Evolutionary conservation across 352 stramenopile species (phyloP).

Genomic region (Phytophthora pisi): DNA sequence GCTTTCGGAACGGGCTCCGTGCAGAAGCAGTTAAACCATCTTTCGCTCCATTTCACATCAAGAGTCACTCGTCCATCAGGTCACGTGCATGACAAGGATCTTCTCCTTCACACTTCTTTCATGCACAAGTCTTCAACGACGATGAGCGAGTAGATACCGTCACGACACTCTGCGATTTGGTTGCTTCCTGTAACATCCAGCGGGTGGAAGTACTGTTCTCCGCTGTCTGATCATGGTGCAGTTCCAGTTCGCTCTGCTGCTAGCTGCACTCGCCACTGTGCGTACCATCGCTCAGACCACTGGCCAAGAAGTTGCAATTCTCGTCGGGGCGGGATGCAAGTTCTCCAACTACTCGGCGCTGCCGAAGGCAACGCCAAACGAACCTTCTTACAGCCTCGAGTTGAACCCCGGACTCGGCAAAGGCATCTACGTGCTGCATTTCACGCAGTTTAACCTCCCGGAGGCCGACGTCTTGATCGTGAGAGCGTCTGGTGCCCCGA

Average conservation of each 20-base stretch:
- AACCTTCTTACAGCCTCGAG: slow-evolving; percentile 51
- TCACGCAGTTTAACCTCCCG: slow-evolving; percentile 59
- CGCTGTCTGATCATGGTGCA: slow-evolving; percentile 19
- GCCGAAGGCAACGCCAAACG: slow-evolving; percentile 8
- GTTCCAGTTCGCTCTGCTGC: slow-evolving; percentile 15
- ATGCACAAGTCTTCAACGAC: neutral
- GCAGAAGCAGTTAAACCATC: neutral
- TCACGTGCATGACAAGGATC: neutral
- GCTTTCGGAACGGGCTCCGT: neutral
- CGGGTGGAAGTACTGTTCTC: slow-evolving; percentile 1
- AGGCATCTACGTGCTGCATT: slow-evolving; percentile 68
- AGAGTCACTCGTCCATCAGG: neutral
- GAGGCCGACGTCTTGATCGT: slow-evolving; percentile 53
- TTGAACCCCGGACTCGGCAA: slow-evolving; percentile 52
- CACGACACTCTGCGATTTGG: slow-evolving; percentile 36
- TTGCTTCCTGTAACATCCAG: slow-evolving; percentile 9
- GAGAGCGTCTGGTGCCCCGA: slow-evolving; percentile 30
- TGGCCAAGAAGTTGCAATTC: slow-evolving; percentile 32
- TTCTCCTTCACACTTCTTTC: slow-evolving; percentile 15
- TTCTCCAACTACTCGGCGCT: slow-evolving; percentile 63
- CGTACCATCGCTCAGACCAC: slow-evolving; percentile 11
- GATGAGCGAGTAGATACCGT: slow-evolving; percentile 10
- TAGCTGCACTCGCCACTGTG: slow-evolving; percentile 14
- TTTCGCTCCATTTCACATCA: neutral
- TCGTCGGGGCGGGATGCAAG: slow-evolving; percentile 52